phyloP scores from a whole-genome alignment of 2,329 filamentous ascomycete species.

The Aspergillus tanneri region DNA sequence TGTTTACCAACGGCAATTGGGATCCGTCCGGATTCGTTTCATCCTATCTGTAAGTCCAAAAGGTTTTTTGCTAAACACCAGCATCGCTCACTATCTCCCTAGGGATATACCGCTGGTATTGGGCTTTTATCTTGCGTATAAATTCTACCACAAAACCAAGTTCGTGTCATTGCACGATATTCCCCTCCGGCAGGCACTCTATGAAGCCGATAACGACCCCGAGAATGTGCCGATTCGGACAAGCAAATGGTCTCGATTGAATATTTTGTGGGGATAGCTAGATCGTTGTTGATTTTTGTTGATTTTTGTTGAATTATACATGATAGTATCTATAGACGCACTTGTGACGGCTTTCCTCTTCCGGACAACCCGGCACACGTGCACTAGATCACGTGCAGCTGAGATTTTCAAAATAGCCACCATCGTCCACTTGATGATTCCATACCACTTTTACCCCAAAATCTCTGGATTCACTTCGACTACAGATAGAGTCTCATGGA shows the following conservation, averaged over 20 bases:
- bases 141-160: constrained; percentile 63
- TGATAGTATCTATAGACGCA: too few relatives aligned
- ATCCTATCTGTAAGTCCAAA: constrained; percentile 64
- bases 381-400: too few relatives aligned
- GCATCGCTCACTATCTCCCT: neutral
- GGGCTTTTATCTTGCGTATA: constrained; percentile 61
- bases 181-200: constrained; percentile 54
- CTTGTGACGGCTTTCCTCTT: too few relatives aligned
- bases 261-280: constrained; percentile 36
- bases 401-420: too few relatives aligned
- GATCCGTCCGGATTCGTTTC: constrained; percentile 58
- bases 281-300: neutral
- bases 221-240: constrained; percentile 33
- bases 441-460: too few relatives aligned
- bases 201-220: constrained; percentile 42
- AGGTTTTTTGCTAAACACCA: too few relatives aligned
- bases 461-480: too few relatives aligned
- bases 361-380: too few relatives aligned
- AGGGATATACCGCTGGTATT: constrained; percentile 63
- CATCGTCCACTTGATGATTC: too few relatives aligned
- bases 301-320: too few relatives aligned
- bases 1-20: constrained; percentile 63
- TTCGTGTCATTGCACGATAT: constrained; percentile 53
- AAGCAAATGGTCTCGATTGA: constrained; percentile 29
- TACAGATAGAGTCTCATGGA: too few relatives aligned